phyloP scores from a whole-genome alignment of 495 filamentous ascomycete species.

The Immersiella caudata region DNA sequence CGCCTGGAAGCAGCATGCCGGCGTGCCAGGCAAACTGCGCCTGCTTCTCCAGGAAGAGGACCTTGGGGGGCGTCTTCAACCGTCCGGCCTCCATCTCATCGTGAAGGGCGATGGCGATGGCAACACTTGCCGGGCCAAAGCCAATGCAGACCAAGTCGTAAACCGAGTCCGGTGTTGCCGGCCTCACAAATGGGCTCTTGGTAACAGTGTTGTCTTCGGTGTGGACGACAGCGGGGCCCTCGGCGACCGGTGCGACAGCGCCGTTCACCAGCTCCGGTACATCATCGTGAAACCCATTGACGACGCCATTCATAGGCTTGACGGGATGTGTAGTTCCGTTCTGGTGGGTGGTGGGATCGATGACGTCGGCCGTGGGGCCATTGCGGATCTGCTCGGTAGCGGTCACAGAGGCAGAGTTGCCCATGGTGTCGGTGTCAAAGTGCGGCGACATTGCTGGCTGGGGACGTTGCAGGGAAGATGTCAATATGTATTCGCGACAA shows the following conservation, averaged over 20 bases:
- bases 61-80: constrained; percentile 57
- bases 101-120: constrained; percentile 88
- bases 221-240: background rate
- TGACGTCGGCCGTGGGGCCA: constrained; percentile 6
- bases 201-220: constrained; percentile 18
- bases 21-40: constrained; percentile 85
- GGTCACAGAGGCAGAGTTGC: constrained; percentile 3
- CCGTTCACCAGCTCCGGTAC: constrained; percentile 6
- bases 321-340: background rate
- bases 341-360: constrained; percentile 22
- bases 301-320: background rate
- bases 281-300: constrained; percentile 2
- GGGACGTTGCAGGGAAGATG: background rate
- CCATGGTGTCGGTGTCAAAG: constrained; percentile 25
- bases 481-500: background rate
- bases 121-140: constrained; percentile 89
- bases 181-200: constrained; percentile 31
- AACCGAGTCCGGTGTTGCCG: constrained; percentile 49
- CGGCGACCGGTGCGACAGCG: background rate
- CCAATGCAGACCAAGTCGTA: constrained; percentile 89
- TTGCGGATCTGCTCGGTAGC: constrained; percentile 5
- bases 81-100: constrained; percentile 59
- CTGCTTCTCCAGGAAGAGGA: constrained; percentile 86
- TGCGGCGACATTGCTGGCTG: constrained; percentile 32
- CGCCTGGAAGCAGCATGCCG: constrained; percentile 90